Evolutionary conservation across 2,329 filamentous ascomycete genomes (phyloP), one percentile per base, ranked within the genome.

Genomic region (Colletotrichum tanaceti): DNA sequence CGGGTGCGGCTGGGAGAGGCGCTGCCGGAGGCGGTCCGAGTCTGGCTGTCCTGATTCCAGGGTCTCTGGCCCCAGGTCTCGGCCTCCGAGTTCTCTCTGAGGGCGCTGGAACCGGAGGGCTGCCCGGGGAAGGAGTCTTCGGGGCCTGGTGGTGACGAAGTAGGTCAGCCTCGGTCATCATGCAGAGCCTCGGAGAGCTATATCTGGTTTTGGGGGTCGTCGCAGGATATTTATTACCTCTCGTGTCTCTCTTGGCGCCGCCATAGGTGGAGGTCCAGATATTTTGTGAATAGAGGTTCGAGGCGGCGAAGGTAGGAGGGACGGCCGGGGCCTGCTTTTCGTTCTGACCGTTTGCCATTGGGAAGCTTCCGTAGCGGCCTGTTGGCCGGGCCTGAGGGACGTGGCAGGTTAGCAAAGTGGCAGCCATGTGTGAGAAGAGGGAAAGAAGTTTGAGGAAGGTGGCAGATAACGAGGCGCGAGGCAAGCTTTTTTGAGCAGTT

Each of bases 21-120:
- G 71, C 82, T 87, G 65, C 83, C 84, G 43, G 85, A 84, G 52
- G 80, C 79, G 10, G 82, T 80, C 46, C 84, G 75, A 2, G 79
- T 77, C 46, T 81, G 79, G 14, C 81, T 78, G 53, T 88, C 86
- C 28, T 82, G 79, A 71, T 85, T 86, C 91, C 91, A 93, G 18
- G 87, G 85, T 44, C 84, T 80, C 71, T 83, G 80, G 68, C 74
- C 77, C 89, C 90, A 92, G 54, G 84, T 82, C 72, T 92, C 90
- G 20, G 87, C 87, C 74, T 93, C 90, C 11, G 91, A 92, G 49
- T 89, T 87, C 52, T 88, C 85, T 68, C 92, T 84, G 46, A 94
- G 82, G 67, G 90, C 91, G 70, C 89, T 86, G 6, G 91, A 93
- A 57, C 91, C 91, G 4, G 88, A 89, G 74, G 90, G 88, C 63